phyloP scores from a whole-genome alignment of 352 stramenopile genomes.

The Pythium oligandrum region DNA sequence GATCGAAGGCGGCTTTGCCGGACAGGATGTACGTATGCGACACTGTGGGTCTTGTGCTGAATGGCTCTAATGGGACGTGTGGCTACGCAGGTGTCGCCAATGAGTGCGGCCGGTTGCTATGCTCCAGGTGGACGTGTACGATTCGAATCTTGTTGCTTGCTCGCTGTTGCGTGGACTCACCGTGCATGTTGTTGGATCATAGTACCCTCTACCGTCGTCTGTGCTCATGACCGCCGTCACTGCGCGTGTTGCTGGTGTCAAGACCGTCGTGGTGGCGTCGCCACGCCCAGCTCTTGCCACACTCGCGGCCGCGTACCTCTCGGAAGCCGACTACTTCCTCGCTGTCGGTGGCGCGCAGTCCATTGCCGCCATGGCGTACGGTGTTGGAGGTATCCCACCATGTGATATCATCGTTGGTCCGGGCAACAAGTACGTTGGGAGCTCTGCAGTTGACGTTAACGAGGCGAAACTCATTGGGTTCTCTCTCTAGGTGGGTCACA shows the following conservation, averaged over 20 bases:
- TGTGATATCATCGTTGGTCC: constrained; percentile 99
- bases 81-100: constrained; percentile 34
- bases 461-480: constrained; percentile 3
- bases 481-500: constrained; percentile 89
- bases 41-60: constrained; percentile 3
- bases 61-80: constrained; percentile 4
- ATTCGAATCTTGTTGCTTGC: constrained; percentile 1
- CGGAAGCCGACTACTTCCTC: constrained; percentile 88
- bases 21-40: constrained; percentile 78
- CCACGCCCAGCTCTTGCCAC: constrained; percentile 91
- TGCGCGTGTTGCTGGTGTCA: constrained; percentile 90
- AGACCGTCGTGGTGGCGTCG: constrained; percentile 93
- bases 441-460: neutral
- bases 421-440: constrained; percentile 88
- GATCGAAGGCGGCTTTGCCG: constrained; percentile 94
- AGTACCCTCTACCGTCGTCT: constrained; percentile 96
- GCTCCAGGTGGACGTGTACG: constrained; percentile 91
- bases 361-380: constrained; percentile 96
- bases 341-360: constrained; percentile 80
- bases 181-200: constrained; percentile 2
- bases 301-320: constrained; percentile 92
- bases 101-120: constrained; percentile 93
- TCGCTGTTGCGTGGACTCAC: neutral
- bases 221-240: constrained; percentile 98
- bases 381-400: constrained; percentile 82